Conservation (phyloP, 305 asterid genomes). For the Rubia occidens region DNA sequence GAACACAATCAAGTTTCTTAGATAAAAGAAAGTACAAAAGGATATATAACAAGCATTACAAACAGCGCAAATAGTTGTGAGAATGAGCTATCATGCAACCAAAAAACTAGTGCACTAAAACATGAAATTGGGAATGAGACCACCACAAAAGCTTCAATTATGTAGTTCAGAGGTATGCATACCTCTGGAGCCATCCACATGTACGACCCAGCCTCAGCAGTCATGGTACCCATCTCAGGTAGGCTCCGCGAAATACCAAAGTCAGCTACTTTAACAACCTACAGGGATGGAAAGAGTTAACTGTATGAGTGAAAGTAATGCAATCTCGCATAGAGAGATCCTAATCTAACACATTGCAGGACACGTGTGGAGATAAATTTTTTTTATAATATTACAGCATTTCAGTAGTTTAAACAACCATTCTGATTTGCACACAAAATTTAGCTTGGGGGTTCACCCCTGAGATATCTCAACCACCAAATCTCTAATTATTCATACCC, state of each 20-base stretch:
- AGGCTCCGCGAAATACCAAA: constrained; percentile 40
- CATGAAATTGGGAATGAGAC: too few relatives aligned
- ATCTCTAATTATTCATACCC: background rate
- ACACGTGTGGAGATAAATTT: background rate
- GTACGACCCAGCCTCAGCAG: constrained; percentile 40
- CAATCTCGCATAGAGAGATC: background rate
- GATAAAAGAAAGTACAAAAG: background rate
- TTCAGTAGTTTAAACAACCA: background rate
- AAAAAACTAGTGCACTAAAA: background rate
- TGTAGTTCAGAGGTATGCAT: constrained; percentile 5
- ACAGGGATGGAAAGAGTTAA: constrained; percentile 29
- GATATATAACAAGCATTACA: background rate
- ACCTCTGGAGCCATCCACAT: constrained; percentile 47
- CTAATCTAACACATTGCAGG: background rate
- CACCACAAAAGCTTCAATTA: background rate
- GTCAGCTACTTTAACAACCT: constrained; percentile 64
- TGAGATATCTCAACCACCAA: background rate
- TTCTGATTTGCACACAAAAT: background rate
- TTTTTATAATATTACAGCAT: background rate
- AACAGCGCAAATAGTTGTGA: background rate
- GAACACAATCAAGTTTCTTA: background rate
- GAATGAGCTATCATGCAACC: background rate
- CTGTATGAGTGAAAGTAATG: constrained; percentile 14
- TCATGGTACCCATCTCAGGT: constrained; percentile 33
- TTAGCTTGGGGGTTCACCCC: background rate